phyloP scores from a whole-genome alignment of 495 filamentous ascomycete species.

The Hyaloscypha bicolor region DNA sequence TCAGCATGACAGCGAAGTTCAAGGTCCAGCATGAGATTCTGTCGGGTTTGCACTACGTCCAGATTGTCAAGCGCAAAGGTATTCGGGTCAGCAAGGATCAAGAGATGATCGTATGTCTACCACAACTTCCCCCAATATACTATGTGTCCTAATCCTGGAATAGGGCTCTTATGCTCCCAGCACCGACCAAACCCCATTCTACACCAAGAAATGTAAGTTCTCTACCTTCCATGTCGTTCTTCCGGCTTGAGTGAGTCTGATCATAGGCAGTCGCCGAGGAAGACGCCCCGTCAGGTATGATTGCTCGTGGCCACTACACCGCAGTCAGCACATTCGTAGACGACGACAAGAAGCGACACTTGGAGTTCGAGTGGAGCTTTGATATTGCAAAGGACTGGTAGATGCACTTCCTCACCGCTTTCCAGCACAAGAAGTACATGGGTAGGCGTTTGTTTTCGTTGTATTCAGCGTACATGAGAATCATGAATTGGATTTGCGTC shows the following conservation, averaged over 20 bases:
- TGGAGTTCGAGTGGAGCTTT: conserved; percentile 92
- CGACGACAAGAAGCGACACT: conserved; percentile 83
- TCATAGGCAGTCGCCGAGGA: conserved; percentile 73
- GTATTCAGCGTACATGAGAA: not conserved
- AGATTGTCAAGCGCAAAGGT: conserved; percentile 85
- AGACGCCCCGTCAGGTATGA: conserved; percentile 87
- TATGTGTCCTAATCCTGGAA: conserved; percentile 22
- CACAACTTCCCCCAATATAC: not conserved
- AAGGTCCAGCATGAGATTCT: conserved; percentile 95
- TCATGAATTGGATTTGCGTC: not conserved
- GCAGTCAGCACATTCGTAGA: conserved; percentile 87
- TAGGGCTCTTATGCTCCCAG: conserved; percentile 87
- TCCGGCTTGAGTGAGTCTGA: not conserved
- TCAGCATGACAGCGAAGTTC: conserved; percentile 91
- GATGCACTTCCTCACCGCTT: conserved; percentile 6
- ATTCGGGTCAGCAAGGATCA: conserved; percentile 84
- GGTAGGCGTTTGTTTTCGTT: not conserved
- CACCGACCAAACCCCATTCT: conserved; percentile 77
- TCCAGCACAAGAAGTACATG: not conserved
- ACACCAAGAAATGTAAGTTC: conserved; percentile 87
- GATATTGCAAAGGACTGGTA: conserved; percentile 96
- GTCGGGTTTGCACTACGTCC: conserved; percentile 91
- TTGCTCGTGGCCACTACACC: conserved; percentile 83
- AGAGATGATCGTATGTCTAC: conserved; percentile 86
- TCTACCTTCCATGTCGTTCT: not conserved